phyloP scores from a whole-genome alignment of 768 basidiomycete genomes.

The Mycena galopus region DNA sequence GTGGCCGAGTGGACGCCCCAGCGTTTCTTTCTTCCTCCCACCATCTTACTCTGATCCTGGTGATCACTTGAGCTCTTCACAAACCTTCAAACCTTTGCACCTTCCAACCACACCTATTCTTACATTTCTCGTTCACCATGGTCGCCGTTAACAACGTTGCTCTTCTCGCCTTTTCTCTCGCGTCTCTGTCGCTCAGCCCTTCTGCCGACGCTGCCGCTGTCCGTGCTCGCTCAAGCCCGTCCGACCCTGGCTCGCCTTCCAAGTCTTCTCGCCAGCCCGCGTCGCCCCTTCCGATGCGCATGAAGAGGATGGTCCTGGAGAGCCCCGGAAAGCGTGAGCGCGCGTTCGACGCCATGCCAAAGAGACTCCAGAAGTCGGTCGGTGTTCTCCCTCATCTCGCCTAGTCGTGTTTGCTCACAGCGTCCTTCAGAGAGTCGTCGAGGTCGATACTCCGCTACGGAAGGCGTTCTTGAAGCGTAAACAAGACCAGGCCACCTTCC shows the following conservation, averaged over 20 bases:
- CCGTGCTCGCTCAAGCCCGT: slow-evolving; percentile 33
- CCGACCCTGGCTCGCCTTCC: slow-evolving; percentile 29
- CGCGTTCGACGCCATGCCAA: slow-evolving; percentile 1
- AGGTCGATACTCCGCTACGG: neutral
- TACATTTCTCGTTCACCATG: slow-evolving; percentile 56
- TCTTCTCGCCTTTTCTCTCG: slow-evolving; percentile 57
- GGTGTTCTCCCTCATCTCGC: slow-evolving; percentile 15
- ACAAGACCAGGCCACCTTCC: slow-evolving; percentile 23
- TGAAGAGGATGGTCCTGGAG: slow-evolving; percentile 13
- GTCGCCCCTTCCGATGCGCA: slow-evolving; percentile 21
- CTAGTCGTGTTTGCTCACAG: slow-evolving; percentile 5
- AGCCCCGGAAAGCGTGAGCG: slow-evolving; percentile 24
- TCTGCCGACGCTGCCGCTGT: slow-evolving; percentile 57
- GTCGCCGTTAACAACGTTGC: slow-evolving; percentile 62
- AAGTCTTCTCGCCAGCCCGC: slow-evolving; percentile 19
- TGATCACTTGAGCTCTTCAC: slow-evolving; percentile 55
- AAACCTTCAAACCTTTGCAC: slow-evolving; percentile 35
- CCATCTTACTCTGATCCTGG: slow-evolving; percentile 65
- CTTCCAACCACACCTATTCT: slow-evolving; percentile 23
- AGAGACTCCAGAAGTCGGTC: slow-evolving; percentile 25
- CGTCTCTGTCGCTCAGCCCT: slow-evolving; percentile 55
- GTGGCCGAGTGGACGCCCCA: neutral
- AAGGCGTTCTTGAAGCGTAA: slow-evolving; percentile 20
- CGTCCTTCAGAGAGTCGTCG: slow-evolving; percentile 3
- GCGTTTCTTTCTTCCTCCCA: slow-evolving; percentile 49